Evolutionary conservation across 345 rosid species (phyloP).

Genomic region (Arabidopsis suecica): DNA sequence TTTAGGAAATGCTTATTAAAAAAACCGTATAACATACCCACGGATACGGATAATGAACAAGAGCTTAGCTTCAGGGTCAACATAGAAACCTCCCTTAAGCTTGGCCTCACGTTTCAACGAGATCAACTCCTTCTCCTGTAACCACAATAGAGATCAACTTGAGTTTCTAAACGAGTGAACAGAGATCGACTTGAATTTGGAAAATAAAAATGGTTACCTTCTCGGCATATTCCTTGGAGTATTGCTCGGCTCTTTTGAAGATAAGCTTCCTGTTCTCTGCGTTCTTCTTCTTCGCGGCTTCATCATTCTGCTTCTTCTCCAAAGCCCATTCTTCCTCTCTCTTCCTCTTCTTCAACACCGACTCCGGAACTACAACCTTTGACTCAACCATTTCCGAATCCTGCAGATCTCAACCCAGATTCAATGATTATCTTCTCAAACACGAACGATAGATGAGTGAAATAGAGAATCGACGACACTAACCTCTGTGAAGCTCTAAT

Average conservation of each 20-base stretch:
- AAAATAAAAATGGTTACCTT: conserved; percentile 45
- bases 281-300: conserved; percentile 60
- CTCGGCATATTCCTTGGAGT: conserved; percentile 60
- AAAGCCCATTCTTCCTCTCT: conserved; percentile 70
- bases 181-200: too few relatives aligned
- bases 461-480: neutral
- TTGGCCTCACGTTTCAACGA: conserved; percentile 81
- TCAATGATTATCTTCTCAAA: too few relatives aligned
- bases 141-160: neutral
- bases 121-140: conserved; percentile 65
- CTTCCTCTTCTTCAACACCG: conserved; percentile 83
- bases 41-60: conserved; percentile 80
- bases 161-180: neutral
- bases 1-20: conserved; percentile 3
- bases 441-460: neutral
- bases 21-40: conserved; percentile 52
- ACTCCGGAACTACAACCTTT: conserved; percentile 68
- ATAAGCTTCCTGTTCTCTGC: conserved; percentile 63
- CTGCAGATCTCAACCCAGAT: conserved; percentile 15
- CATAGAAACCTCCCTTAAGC: conserved; percentile 89
- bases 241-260: conserved; percentile 62
- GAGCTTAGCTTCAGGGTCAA: conserved; percentile 86
- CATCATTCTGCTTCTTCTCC: conserved; percentile 52
- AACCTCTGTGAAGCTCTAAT: conserved; percentile 14
- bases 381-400: conserved; percentile 39